These are phyloP conservation scores for Pythium dissimile DNA, from an alignment of 352 stramenopile genomes.

Conservation along the genomic window DNA sequence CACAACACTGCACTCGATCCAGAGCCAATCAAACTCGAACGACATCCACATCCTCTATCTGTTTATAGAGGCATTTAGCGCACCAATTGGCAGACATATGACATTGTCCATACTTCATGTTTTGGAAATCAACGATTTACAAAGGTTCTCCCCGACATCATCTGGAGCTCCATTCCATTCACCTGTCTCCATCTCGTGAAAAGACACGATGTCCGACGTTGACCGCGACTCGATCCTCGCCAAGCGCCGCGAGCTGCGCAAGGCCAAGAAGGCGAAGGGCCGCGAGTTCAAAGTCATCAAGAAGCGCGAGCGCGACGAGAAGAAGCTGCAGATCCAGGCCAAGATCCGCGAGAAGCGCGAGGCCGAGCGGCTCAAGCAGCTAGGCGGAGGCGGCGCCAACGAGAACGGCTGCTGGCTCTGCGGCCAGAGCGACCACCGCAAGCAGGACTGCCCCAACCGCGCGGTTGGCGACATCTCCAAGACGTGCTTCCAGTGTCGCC, in stretches of 20 bases:
- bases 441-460: conserved; percentile 74
- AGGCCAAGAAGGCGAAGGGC: conserved; percentile 78
- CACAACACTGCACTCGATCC: not conserved
- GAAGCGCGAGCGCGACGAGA: conserved; percentile 56
- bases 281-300: conserved; percentile 63
- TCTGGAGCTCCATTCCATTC: not conserved
- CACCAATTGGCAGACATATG: too few relatives aligned
- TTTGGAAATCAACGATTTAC: too few relatives aligned
- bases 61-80: conserved; percentile 8
- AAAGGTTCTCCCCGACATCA: not conserved
- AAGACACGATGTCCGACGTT: conserved; percentile 10
- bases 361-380: conserved; percentile 23
- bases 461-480: conserved; percentile 66
- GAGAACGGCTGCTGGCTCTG: conserved; percentile 74
- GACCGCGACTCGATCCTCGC: conserved; percentile 27
- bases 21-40: conserved; percentile 23
- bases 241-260: conserved; percentile 65
- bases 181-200: conserved; percentile 4
- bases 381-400: conserved; percentile 19
- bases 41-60: conserved; percentile 4
- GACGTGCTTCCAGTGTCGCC: conserved; percentile 83
- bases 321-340: conserved; percentile 77
- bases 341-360: conserved; percentile 77
- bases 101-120: too few relatives aligned
- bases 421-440: conserved; percentile 62